Conservation (phyloP, 116 monocot species). For the Phalaenopsis hybrid region DNA sequence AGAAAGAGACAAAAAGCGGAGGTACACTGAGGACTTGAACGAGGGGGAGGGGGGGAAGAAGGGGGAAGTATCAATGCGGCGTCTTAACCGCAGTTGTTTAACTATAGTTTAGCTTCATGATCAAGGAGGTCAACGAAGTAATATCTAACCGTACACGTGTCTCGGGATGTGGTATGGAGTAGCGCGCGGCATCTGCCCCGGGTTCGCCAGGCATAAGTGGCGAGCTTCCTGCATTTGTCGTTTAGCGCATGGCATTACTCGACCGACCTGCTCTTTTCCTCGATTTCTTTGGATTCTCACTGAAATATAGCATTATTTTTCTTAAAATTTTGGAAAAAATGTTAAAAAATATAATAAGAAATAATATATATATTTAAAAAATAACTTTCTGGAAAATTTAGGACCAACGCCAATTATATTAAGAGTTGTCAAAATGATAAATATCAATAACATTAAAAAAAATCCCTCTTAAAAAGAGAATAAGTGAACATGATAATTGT, state of each 20-base stretch:
- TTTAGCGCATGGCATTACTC: slow-evolving; percentile 3
- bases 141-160: neutral
- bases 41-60: neutral
- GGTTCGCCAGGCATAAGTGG: neutral
- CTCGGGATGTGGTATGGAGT: neutral
- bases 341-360: too few species aligned
- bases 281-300: neutral
- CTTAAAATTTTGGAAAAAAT: neutral
- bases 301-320: too few species aligned
- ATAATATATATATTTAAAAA: too few species aligned
- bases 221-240: neutral
- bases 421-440: too few species aligned
- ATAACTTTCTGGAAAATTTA: too few species aligned
- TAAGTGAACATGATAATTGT: too few species aligned
- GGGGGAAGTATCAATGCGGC: neutral
- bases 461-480: too few species aligned
- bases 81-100: neutral
- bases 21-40: neutral
- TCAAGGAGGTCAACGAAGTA: neutral
- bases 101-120: neutral
- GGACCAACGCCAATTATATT: too few species aligned
- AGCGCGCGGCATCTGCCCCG: slow-evolving; percentile 10
- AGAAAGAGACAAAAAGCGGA: neutral
- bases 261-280: neutral
- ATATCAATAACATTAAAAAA: too few species aligned